These are phyloP conservation scores for Massospora cicadina DNA, from an alignment of 371 early-diverging fungal species.

Conservation along the genomic window DNA sequence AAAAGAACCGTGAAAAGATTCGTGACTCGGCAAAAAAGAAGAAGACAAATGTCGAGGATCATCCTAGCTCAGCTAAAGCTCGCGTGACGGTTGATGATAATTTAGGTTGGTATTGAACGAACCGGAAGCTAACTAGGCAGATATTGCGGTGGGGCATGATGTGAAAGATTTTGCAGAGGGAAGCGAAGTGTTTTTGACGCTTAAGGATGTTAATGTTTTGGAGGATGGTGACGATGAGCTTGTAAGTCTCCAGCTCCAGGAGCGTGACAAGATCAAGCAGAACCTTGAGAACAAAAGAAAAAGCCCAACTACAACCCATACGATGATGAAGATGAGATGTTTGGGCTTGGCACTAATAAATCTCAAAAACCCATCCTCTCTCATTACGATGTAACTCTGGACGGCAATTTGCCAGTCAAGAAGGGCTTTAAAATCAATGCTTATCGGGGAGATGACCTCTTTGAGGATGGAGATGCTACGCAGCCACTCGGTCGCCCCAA, in stretches of 20 bases:
- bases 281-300: conserved; percentile 53
- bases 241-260: conserved; percentile 45
- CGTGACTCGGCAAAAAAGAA: conserved; percentile 20
- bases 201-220: conserved; percentile 64
- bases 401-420: conserved; percentile 16
- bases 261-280: conserved; percentile 38
- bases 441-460: not conserved
- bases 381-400: conserved; percentile 64
- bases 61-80: not conserved
- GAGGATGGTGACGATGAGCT: conserved; percentile 57
- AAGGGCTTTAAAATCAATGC: conserved; percentile 10
- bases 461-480: not conserved
- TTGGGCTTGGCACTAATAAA: conserved; percentile 9
- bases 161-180: conserved; percentile 48
- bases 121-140: conserved; percentile 18
- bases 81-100: conserved; percentile 11
- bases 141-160: conserved; percentile 60
- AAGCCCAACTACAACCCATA: conserved; percentile 46
- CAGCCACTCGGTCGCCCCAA: conserved; percentile 1
- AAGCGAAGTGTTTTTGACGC: conserved; percentile 62
- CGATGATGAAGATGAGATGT: conserved; percentile 49
- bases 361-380: conserved; percentile 42
- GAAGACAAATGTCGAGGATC: conserved; percentile 20
- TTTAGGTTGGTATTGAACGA: conserved; percentile 15
- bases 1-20: conserved; percentile 24